A percentile compares a stretch with the other conserved stretches of the same genome.
Conservation (phyloP, 2,329 filamentous ascomycete species). For the Cladophialophora carrionii region DNA sequence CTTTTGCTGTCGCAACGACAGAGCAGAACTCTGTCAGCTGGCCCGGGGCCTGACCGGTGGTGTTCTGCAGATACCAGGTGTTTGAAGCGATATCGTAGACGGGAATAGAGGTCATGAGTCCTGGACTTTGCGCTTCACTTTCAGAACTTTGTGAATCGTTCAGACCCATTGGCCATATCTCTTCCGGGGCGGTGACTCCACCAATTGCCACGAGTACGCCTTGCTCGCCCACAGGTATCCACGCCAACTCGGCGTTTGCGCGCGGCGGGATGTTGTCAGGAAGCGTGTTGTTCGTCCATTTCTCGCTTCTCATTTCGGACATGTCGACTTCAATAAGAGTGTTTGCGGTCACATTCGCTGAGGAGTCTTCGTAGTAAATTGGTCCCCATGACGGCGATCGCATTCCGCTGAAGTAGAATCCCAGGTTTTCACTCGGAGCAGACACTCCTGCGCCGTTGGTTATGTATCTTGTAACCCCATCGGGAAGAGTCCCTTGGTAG, state of each 20-base stretch:
- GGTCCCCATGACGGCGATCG: constrained; percentile 55
- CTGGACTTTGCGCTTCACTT: constrained; percentile 35
- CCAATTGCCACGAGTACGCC: constrained; percentile 48
- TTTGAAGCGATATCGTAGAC: constrained; percentile 45
- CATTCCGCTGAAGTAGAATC: constrained; percentile 72
- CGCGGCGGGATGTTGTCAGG: constrained; percentile 57
- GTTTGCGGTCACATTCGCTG: constrained; percentile 52
- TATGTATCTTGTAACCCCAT: constrained; percentile 62
- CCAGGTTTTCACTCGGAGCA: constrained; percentile 70
- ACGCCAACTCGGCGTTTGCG: constrained; percentile 68
- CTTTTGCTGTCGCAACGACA: constrained; percentile 45
- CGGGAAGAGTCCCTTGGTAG: constrained; percentile 47
- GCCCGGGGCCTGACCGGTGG: constrained; percentile 44
- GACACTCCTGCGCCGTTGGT: constrained; percentile 67
- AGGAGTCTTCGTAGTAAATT: constrained; percentile 57
- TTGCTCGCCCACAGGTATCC: constrained; percentile 52
- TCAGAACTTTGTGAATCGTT: constrained; percentile 30
- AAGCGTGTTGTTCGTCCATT: constrained; percentile 63
- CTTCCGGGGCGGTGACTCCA: constrained; percentile 40
- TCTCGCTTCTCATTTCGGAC: constrained; percentile 53
- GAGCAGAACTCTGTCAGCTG: constrained; percentile 48
- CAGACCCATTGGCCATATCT: constrained; percentile 33
- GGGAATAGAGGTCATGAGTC: constrained; percentile 46
- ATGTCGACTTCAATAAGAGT: constrained; percentile 67
- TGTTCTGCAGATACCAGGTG: constrained; percentile 49